phyloP scores from a whole-genome alignment of 1,139 yeast species.

The Kodamaea derodonti region DNA sequence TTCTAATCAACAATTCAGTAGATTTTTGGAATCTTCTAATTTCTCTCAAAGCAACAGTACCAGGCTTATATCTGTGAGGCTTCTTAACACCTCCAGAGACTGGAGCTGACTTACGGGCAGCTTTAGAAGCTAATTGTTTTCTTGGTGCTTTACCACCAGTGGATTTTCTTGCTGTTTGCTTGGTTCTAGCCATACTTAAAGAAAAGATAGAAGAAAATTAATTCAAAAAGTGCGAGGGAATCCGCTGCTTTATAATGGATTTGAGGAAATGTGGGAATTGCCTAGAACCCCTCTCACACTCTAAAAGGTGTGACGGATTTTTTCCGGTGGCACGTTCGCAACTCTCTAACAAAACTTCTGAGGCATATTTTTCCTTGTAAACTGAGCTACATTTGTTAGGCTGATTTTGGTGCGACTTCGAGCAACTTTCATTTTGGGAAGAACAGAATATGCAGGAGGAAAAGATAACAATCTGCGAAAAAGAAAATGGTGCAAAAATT shows the following conservation, averaged over 20 bases:
- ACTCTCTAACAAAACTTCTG: not conserved
- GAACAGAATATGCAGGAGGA: not conserved
- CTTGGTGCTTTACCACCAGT: conserved; percentile 56
- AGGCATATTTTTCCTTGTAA: not conserved
- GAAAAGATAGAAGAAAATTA: not conserved
- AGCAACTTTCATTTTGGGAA: too few species aligned
- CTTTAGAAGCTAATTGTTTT: conserved; percentile 52
- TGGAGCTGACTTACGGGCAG: conserved; percentile 53
- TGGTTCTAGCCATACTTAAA: conserved; percentile 45
- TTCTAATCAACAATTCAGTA: conserved; percentile 49
- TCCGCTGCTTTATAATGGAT: conserved; percentile 4
- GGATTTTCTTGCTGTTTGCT: conserved; percentile 53
- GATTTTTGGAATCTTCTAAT: conserved; percentile 53
- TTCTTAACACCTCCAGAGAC: conserved; percentile 51
- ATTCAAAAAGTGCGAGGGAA: conserved; percentile 4
- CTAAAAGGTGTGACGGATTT: conserved; percentile 3
- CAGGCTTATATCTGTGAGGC: conserved; percentile 55
- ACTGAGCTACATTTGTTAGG: not conserved
- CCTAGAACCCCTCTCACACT: conserved; percentile 1
- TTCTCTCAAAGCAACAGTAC: conserved; percentile 55
- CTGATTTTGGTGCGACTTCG: not conserved
- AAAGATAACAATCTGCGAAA: too few species aligned
- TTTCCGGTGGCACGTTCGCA: not conserved
- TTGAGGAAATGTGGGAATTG: conserved; percentile 8
- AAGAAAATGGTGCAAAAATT: conserved; percentile 1